Conservation (phyloP, 1,139 yeast species). For the Sugiyamaella japonica region DNA sequence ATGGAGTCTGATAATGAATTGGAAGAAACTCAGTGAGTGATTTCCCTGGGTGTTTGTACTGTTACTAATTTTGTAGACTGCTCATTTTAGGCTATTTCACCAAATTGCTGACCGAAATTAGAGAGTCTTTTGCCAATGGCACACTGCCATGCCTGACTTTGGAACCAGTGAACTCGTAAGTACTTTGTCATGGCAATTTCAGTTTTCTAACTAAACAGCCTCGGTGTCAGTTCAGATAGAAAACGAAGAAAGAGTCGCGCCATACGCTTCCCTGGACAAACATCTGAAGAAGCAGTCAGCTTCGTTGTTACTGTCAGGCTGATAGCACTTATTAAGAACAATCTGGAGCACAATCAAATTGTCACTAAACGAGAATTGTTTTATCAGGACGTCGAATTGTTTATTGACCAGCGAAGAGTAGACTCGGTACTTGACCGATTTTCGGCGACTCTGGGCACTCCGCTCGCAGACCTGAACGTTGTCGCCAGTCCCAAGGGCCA, state of each 20-base stretch:
- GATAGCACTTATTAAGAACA: slow-evolving; percentile 23
- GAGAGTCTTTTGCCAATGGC: background rate
- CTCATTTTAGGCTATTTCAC: slow-evolving; percentile 1
- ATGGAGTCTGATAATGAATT: background rate
- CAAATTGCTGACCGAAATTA: background rate
- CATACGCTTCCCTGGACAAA: slow-evolving; percentile 14
- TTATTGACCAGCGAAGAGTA: slow-evolving; percentile 50
- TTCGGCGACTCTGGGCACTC: slow-evolving; percentile 8
- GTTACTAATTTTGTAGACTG: background rate
- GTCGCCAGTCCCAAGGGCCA: slow-evolving; percentile 67
- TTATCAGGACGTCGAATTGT: slow-evolving; percentile 62
- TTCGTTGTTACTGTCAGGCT: slow-evolving; percentile 20
- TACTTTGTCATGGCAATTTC: background rate
- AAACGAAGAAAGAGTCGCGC: slow-evolving; percentile 2
- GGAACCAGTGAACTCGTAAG: background rate
- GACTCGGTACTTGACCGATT: slow-evolving; percentile 41
- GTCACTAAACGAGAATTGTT: slow-evolving; percentile 62
- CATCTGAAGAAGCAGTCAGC: slow-evolving; percentile 2
- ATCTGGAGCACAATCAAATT: slow-evolving; percentile 20
- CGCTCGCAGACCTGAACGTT: slow-evolving; percentile 43
- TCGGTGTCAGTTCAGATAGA: background rate
- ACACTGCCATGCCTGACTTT: background rate
- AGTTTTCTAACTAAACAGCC: background rate
- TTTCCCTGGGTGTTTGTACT: background rate
- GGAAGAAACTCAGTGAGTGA: slow-evolving; percentile 1